Percentiles rank a stretch among this genome's conserved stretches.
Conservation (phyloP, 805 yeast species). For the Candida succiphila region DNA sequence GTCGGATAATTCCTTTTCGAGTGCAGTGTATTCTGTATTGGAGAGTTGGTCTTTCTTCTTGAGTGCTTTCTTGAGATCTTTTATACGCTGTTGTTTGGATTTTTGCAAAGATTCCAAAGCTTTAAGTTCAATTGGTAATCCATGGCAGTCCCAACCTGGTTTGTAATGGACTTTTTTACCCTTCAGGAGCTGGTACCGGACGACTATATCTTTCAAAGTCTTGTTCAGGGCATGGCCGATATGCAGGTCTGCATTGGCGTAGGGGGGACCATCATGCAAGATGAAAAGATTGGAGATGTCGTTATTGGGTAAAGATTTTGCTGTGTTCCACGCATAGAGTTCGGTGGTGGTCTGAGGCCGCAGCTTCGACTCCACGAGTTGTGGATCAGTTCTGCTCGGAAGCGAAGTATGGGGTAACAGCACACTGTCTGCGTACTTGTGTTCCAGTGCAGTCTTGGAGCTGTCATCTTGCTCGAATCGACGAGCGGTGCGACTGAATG, state of each 20-base stretch:
- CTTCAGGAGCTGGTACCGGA: constrained; percentile 53
- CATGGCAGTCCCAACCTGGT: constrained; percentile 99
- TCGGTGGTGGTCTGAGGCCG: constrained; percentile 46
- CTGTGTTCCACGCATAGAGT: constrained; percentile 56
- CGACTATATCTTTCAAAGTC: constrained; percentile 76
- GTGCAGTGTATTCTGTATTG: not conserved
- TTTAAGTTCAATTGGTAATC: constrained; percentile 89
- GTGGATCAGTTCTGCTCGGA: constrained; percentile 48
- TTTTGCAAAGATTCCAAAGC: constrained; percentile 43
- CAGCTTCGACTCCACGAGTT: constrained; percentile 28
- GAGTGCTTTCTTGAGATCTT: constrained; percentile 11
- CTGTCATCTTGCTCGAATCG: no score
- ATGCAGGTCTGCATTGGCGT: constrained; percentile 92
- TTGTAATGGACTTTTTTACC: constrained; percentile 59
- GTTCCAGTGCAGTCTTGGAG: constrained; percentile 9
- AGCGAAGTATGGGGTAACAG: constrained; percentile 62
- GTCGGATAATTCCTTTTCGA: constrained; percentile 4
- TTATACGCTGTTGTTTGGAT: constrained; percentile 19
- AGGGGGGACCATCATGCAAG: constrained; percentile 97
- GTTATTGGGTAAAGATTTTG: constrained; percentile 13
- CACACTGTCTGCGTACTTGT: constrained; percentile 40
- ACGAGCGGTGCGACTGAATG: no score
- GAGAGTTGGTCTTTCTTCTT: not conserved
- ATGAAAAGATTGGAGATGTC: constrained; percentile 39
- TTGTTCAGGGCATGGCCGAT: constrained; percentile 90